Conservation (phyloP, 148 eudicot species). For the Chenopodium suecicum region DNA sequence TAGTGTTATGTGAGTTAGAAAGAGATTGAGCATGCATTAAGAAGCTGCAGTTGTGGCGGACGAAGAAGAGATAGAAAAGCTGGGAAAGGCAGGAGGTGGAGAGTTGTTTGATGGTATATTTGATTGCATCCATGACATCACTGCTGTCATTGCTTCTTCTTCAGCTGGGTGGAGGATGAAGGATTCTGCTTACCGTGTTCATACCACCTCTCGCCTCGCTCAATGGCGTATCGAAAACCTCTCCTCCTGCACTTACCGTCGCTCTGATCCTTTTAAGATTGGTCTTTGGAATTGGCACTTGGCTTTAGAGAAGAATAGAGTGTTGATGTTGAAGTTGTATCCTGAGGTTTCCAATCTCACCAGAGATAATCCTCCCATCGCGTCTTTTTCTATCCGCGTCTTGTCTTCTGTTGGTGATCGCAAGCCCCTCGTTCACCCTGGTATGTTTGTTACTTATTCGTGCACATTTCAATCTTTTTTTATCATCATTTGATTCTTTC, state of each 20-base stretch:
- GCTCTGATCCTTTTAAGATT: slow-evolving; percentile 77
- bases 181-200: slow-evolving; percentile 64
- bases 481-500: too few relatives aligned
- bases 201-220: slow-evolving; percentile 75
- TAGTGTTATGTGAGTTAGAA: not conserved
- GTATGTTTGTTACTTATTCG: slow-evolving; percentile 22
- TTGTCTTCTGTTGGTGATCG: slow-evolving; percentile 55
- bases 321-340: slow-evolving; percentile 58
- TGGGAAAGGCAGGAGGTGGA: slow-evolving; percentile 59
- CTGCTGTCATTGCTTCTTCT: slow-evolving; percentile 35
- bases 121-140: slow-evolving; percentile 79
- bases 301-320: slow-evolving; percentile 72
- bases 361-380: slow-evolving; percentile 74
- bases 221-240: slow-evolving; percentile 80
- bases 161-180: slow-evolving; percentile 33
- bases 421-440: slow-evolving; percentile 77
- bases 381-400: slow-evolving; percentile 69
- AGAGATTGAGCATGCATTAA: not conserved
- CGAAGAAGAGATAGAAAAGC: slow-evolving; percentile 26
- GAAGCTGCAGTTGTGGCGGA: not conserved
- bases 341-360: slow-evolving; percentile 68
- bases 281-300: slow-evolving; percentile 90
- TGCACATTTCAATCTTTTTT: too few relatives aligned
- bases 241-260: slow-evolving; percentile 63
- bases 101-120: slow-evolving; percentile 50